Percentiles rank a stretch among this genome's conserved stretches.
These are phyloP conservation scores for Dianthus caryophyllus DNA, from an alignment of 148 eudicot species.

Conservation along the genomic window DNA sequence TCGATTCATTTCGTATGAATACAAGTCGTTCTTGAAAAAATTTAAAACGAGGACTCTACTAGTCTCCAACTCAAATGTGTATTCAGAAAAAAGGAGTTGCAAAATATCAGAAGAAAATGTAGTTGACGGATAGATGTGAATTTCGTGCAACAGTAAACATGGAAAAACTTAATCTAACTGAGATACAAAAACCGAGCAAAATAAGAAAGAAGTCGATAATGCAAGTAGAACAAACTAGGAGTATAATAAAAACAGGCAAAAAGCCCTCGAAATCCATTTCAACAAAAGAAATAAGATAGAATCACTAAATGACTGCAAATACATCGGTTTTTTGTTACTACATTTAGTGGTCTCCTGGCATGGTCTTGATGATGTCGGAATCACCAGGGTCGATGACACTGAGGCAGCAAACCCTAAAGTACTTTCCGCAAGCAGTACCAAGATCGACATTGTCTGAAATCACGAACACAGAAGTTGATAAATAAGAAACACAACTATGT, in stretches of 20 bases:
- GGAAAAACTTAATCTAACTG: neutral
- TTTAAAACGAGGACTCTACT: too few species aligned
- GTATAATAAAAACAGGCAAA: neutral
- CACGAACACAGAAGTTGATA: neutral
- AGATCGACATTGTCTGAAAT: constrained; percentile 57
- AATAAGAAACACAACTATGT: neutral
- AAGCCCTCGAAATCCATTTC: constrained; percentile 16
- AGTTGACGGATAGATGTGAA: too few species aligned
- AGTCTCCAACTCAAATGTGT: too few species aligned
- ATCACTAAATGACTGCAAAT: neutral
- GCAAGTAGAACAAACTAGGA: constrained; percentile 8
- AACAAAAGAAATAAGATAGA: constrained; percentile 8
- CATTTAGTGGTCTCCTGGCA: constrained; percentile 44
- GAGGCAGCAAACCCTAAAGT: constrained; percentile 64
- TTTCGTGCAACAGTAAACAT: too few species aligned
- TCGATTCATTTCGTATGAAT: too few species aligned
- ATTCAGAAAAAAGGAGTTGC: too few species aligned
- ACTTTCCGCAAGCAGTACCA: constrained; percentile 70
- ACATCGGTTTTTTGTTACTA: neutral
- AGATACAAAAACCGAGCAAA: constrained; percentile 11
- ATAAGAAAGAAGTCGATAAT: constrained; percentile 3
- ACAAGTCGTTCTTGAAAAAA: too few species aligned
- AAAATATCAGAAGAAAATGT: too few species aligned
- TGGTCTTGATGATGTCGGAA: constrained; percentile 60
- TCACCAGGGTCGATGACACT: constrained; percentile 62